A percentile compares a stretch with the other conserved stretches of the same genome.
These are phyloP conservation scores for Kodamaea jinghongensis DNA, from an alignment of 805 yeast genomes.

Conservation along the genomic window DNA sequence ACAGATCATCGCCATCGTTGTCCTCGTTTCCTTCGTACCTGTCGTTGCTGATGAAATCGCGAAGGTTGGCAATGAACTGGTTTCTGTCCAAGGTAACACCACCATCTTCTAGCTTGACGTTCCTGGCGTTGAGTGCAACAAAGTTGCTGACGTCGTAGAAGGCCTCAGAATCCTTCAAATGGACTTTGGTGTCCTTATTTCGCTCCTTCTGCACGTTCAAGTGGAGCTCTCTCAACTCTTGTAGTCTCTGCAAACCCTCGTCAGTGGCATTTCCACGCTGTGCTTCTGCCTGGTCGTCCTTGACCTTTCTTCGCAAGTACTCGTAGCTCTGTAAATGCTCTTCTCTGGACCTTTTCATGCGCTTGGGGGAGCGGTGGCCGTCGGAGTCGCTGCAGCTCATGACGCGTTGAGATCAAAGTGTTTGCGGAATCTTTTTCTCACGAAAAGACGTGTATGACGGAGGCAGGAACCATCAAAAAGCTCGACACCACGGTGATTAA, in stretches of 20 bases:
- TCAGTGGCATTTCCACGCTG: conserved; percentile 58
- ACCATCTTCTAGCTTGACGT: conserved; percentile 55
- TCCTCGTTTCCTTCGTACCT: conserved; percentile 17
- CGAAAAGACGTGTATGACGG: not conserved
- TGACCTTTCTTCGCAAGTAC: conserved; percentile 22
- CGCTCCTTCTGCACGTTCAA: conserved; percentile 35
- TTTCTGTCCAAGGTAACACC: conserved; percentile 49
- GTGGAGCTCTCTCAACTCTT: conserved; percentile 47
- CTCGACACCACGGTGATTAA: conserved; percentile 76
- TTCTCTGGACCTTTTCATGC: conserved; percentile 3
- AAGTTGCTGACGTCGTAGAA: conserved; percentile 57
- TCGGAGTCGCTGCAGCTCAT: not conserved
- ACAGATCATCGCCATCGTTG: conserved; percentile 17
- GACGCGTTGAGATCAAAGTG: not conserved
- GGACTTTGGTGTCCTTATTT: conserved; percentile 34
- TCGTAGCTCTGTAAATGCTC: conserved; percentile 27
- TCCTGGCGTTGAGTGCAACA: conserved; percentile 62
- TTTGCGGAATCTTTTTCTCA: not conserved
- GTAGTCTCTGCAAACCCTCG: conserved; percentile 44
- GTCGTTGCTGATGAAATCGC: conserved; percentile 11
- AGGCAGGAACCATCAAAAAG: conserved; percentile 22
- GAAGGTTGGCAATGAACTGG: conserved; percentile 43
- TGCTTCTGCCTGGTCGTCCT: conserved; percentile 45
- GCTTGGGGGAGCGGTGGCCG: conserved; percentile 1
- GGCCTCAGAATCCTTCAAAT: conserved; percentile 58